Evolutionary conservation across 345 rosid genomes (phyloP), one percentile per base, ranked within the genome.

Genomic region (Pugionium cornutum): DNA sequence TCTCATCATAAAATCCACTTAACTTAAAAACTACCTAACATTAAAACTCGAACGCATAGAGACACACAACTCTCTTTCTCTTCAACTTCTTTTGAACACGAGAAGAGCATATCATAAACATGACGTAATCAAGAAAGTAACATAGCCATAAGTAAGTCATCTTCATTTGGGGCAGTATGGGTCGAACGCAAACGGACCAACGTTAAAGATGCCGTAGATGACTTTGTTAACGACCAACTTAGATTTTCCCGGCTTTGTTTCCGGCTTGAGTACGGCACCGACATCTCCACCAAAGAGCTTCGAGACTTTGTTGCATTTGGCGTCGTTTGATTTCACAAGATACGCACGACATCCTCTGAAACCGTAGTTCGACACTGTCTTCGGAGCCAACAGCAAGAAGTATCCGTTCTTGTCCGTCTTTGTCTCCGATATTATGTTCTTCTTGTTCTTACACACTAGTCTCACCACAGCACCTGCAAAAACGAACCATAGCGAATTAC

Each of bases 111-210:
- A 18, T 18, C 18, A 18, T 18, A 33, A 64, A 51, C 49, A 50
- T 52, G 11, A 56, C 39, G 4, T 33, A 49, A 57, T 47, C 57
- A 64, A 64, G 40, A 64, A 56, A 49, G 40, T 64, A 64, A 33
- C 34, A 34, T 11, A 47, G 32, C 41, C 42, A 40, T 37, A 46
- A 18, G 18, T 18, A 18, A 18, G 18, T 41, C 45, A 8, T 73
- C 71, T 36, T 76, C 69, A 87, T 69, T 51, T 78, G 1, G 64
- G 76, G 68, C 99, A 94, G 35, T 70, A 69, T 58, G 97, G 89
- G 54, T 85, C 87, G 39, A 85, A 94, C 7, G 95, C 98, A 33
- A 90, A 81, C 4, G 97, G 98, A 1, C 97, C 97, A 33, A 83
- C 95, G 8, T 70, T 62, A 81, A 57, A 90, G 59, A 94, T 78